Conservation (phyloP, 768 basidiomycete genomes). For the Astraeus odoratus region DNA sequence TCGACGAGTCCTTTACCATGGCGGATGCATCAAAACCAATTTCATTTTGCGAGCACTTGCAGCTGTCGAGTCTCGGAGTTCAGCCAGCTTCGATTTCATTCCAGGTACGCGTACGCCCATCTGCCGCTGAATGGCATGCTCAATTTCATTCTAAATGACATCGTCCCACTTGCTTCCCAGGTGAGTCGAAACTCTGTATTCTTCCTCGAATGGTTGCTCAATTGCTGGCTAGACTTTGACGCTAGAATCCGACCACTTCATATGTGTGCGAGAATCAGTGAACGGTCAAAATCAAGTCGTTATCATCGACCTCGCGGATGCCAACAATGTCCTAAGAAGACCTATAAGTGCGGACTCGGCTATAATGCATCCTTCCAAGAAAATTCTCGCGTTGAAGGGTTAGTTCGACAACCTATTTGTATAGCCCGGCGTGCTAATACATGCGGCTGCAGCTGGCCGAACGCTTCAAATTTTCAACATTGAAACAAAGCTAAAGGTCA, state of each 20-base stretch:
- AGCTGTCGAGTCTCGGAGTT: conserved; percentile 92
- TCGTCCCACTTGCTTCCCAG: conserved; percentile 8
- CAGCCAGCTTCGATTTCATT: conserved; percentile 97
- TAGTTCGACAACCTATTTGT: not conserved
- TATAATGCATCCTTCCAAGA: conserved; percentile 96
- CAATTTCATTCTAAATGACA: conserved; percentile 7
- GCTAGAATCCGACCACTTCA: conserved; percentile 96
- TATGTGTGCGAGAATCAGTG: conserved; percentile 94
- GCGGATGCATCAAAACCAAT: conserved; percentile 56
- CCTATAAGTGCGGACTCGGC: conserved; percentile 98
- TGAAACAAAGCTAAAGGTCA: conserved; percentile 95
- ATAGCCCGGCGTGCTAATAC: conserved; percentile 5
- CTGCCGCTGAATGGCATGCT: conserved; percentile 9
- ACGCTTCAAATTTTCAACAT: conserved; percentile 98
- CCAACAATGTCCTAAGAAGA: conserved; percentile 92
- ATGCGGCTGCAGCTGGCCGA: conserved; percentile 58
- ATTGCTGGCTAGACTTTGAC: conserved; percentile 64
- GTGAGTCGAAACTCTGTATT: conserved; percentile 9
- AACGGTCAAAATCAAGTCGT: conserved; percentile 96
- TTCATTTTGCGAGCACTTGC: conserved; percentile 83
- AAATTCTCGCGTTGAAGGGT: conserved; percentile 96
- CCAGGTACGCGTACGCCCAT: conserved; percentile 61
- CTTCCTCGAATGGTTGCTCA: not conserved
- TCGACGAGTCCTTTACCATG: conserved; percentile 20
- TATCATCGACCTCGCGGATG: conserved; percentile 95